Conservation (phyloP, 768 basidiomycete genomes). For the Strobilomyces echinocephalus region DNA sequence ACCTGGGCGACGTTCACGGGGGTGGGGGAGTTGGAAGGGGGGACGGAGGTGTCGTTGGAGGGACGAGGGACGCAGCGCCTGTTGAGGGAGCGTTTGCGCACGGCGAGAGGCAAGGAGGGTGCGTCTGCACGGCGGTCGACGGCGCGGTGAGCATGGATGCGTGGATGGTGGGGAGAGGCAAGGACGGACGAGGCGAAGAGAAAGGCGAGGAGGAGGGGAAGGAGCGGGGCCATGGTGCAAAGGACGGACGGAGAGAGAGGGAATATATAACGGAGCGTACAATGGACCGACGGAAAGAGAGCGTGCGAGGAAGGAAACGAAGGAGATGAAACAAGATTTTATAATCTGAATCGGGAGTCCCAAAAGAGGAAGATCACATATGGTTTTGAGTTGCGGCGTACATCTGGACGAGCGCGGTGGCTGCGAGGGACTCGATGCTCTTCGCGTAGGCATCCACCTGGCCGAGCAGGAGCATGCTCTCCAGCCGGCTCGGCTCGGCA, state of each 20-base stretch:
- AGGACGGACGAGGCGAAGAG: slow-evolving; percentile 34
- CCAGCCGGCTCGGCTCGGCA: slow-evolving; percentile 80
- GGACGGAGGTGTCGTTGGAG: slow-evolving; percentile 12
- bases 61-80: slow-evolving; percentile 23
- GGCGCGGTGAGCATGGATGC: slow-evolving; percentile 24
- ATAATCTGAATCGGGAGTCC: too few species aligned
- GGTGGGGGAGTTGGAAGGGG: neutral
- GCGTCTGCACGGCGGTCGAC: slow-evolving; percentile 1
- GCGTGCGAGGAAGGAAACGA: too few species aligned
- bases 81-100: slow-evolving; percentile 26
- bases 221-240: slow-evolving; percentile 31
- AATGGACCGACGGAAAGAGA: too few species aligned
- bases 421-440: slow-evolving; percentile 62
- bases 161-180: slow-evolving; percentile 36
- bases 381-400: slow-evolving; percentile 50
- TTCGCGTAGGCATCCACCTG: slow-evolving; percentile 84
- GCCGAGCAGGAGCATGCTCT: slow-evolving; percentile 80
- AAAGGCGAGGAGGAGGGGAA: slow-evolving; percentile 39
- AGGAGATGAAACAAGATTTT: too few species aligned
- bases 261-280: neutral
- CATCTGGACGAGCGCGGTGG: slow-evolving; percentile 74
- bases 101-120: neutral
- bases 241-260: neutral
- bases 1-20: slow-evolving; percentile 24
- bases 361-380: neutral